phyloP scores from a whole-genome alignment of 805 yeast genomes.

The Starmerella stellata region DNA sequence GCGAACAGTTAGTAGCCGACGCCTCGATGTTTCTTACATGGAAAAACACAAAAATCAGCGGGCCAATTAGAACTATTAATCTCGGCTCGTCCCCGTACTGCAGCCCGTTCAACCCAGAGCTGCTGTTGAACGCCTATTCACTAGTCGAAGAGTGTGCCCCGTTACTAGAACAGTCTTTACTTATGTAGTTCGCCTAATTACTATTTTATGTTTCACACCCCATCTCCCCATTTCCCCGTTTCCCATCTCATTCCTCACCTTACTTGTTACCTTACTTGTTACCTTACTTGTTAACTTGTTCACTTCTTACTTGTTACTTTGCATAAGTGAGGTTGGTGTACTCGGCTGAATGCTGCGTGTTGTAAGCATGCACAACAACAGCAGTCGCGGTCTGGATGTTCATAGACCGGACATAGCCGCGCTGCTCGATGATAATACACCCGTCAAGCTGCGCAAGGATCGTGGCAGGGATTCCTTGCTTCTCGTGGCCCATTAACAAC shows the following conservation, averaged over 20 bases:
- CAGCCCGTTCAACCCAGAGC: slow-evolving; percentile 26
- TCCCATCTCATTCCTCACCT: neutral
- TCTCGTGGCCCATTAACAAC: slow-evolving; percentile 66
- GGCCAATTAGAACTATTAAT: slow-evolving; percentile 58
- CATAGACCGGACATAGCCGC: slow-evolving; percentile 86
- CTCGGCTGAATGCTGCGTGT: slow-evolving; percentile 11
- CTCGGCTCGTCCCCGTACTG: slow-evolving; percentile 34
- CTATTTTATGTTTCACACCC: too few relatives aligned
- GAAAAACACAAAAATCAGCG: slow-evolving; percentile 43
- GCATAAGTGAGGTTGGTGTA: neutral
- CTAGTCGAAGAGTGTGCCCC: slow-evolving; percentile 45
- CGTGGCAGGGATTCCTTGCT: slow-evolving; percentile 81
- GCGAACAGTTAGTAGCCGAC: slow-evolving; percentile 76
- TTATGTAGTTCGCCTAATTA: too few relatives aligned
- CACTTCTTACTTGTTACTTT: neutral
- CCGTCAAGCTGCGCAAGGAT: slow-evolving; percentile 62
- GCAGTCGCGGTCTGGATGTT: slow-evolving; percentile 95
- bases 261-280: too few relatives aligned
- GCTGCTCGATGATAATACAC: slow-evolving; percentile 81
- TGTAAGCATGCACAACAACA: slow-evolving; percentile 78
- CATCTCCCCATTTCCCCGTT: slow-evolving; percentile 18
- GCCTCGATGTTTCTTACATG: slow-evolving; percentile 64
- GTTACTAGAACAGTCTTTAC: slow-evolving; percentile 27
- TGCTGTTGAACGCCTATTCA: slow-evolving; percentile 35
- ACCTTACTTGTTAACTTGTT: neutral